Base-by-base conservation (phyloP, 1,139 yeast species). In the Pichiaceae sp. region DNA sequence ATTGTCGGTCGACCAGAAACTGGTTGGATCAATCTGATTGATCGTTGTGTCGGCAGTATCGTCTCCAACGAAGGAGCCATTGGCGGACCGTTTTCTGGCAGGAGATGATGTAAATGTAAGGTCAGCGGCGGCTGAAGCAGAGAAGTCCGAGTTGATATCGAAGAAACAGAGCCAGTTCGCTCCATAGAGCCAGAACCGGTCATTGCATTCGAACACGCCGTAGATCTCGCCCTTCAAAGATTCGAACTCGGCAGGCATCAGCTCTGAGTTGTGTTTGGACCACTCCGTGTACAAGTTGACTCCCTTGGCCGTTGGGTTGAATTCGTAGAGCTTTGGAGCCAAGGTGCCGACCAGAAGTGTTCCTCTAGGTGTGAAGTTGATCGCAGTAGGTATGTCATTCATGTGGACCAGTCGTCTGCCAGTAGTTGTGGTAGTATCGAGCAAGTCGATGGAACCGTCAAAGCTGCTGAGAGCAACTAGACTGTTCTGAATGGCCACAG, bases 121-220 rank as follows among this genome's bases (percentile, higher is more conserved):
- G 24, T 21, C 24, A 7, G 24, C 24, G 11, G 24, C 24, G 24
- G 24, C 24, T 7, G 24, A 7, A 21, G 24, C 24, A 21, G 24
- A 21, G 3, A 26, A 17, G 28, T 25, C 33, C 11, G 68, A 57
- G n/a, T 69, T 58, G 43, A 84, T 63, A 55, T 89, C 91, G 37
- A 91, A 71, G 54, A 72, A 83, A 7, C 82, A 73, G 17, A 89
- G 54, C 95, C 96, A 91, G 36, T 74, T 72, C n/a, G 84, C 70
- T 3, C 96, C 95, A 72, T 84, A 87, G 17, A 87, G 59, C 96
- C 96, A 89, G 20, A 82, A 64, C 32, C 72, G 61, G 14, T 45
- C 48, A 2, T 35, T 21, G 16, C 39, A 44, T 17, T 52, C 53
- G 52, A 83, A 85, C 20, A 83, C 59, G 7, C 95, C 96, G 45